phyloP scores from a whole-genome alignment of 2,329 filamentous ascomycete genomes.

The Trichoderma harzianum region DNA sequence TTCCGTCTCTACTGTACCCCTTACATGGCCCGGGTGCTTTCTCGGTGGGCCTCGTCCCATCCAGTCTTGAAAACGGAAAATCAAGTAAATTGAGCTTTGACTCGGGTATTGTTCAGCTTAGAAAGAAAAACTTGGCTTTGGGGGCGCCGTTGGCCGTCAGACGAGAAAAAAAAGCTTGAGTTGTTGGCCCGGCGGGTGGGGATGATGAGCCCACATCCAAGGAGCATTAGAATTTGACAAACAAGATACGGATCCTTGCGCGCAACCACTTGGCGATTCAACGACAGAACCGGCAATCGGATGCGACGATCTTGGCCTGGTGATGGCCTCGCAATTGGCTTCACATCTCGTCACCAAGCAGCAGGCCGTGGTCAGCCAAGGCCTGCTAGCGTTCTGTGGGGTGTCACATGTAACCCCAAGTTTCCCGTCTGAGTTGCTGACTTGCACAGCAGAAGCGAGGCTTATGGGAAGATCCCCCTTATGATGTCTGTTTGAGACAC shows the following conservation, averaged over 20 bases:
- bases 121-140: not conserved
- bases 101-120: slow-evolving; percentile 7
- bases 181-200: not conserved
- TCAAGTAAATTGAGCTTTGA: not conserved
- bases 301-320: not conserved
- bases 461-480: not conserved
- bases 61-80: not conserved
- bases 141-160: not conserved
- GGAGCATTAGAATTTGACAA: not conserved
- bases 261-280: slow-evolving; percentile 1
- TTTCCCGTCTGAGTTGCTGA: not conserved
- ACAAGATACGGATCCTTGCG: not conserved
- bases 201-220: not conserved
- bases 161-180: not conserved
- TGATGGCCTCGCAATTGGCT: not conserved
- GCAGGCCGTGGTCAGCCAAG: not conserved
- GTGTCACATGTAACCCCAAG: not conserved
- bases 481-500: not conserved
- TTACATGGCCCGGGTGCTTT: not conserved
- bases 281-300: not conserved
- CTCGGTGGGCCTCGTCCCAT: slow-evolving; percentile 6
- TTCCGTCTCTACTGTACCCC: not conserved
- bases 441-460: not conserved
- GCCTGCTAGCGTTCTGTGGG: not conserved
- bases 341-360: not conserved